Conservation (phyloP, 1,284 basidiomycete genomes). For the Anthracocystis setariae region DNA sequence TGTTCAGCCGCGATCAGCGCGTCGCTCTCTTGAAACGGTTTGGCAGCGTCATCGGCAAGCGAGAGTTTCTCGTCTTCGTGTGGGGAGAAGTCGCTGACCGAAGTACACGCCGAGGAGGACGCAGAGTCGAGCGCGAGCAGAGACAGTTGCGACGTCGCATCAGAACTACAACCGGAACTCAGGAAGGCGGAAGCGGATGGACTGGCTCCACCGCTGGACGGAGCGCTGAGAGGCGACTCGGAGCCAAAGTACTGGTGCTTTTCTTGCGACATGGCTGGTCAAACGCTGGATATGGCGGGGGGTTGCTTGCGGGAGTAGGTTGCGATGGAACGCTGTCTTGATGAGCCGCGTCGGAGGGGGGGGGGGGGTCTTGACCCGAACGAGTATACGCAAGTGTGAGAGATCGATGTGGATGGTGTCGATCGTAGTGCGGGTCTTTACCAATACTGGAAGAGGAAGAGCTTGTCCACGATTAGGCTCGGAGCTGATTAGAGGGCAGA, state of each 20-base stretch:
- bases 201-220: constrained; percentile 33
- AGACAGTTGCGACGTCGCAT: constrained; percentile 36
- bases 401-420: no score
- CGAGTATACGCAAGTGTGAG: no score
- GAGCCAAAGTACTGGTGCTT: constrained; percentile 43
- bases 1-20: constrained; percentile 35
- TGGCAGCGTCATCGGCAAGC: background rate
- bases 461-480: no score
- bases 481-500: no score
- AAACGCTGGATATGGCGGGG: background rate
- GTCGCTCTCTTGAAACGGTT: constrained; percentile 22
- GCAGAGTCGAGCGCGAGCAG: constrained; percentile 32
- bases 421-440: no score
- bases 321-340: no score
- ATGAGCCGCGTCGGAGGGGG: no score
- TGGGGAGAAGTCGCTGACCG: constrained; percentile 42
- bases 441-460: no score
- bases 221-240: constrained; percentile 17
- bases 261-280: constrained; percentile 11
- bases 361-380: no score
- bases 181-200: constrained; percentile 26
- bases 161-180: constrained; percentile 34
- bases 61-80: constrained; percentile 29
- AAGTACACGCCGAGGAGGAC: constrained; percentile 40
- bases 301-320: no score